phyloP scores from a whole-genome alignment of 225 moss, liverwort and hornwort species.

The Climacium dendroides region DNA sequence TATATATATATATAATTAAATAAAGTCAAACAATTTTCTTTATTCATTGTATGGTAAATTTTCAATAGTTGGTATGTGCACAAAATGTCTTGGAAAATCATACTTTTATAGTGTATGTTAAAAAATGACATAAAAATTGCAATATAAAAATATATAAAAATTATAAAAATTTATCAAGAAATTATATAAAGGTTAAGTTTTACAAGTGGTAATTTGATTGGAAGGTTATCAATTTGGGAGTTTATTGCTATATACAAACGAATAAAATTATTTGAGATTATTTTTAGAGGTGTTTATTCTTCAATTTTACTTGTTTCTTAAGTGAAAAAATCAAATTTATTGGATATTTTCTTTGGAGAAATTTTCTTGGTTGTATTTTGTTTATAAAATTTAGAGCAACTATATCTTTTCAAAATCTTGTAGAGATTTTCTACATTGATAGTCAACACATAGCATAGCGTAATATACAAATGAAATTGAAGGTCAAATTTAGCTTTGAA shows the following conservation, averaged over 20 bases:
- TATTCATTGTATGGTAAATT: accelerated
- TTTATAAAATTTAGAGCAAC: neutral
- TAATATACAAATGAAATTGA: neutral
- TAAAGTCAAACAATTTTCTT: neutral
- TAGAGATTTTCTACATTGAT: accelerated
- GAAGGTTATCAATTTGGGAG: neutral
- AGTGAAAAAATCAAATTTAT: neutral
- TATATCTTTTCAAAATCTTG: neutral
- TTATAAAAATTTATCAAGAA: neutral
- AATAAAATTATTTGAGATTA: neutral
- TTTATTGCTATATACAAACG: too few species aligned
- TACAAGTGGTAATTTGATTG: neutral
- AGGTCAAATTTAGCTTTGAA: accelerated
- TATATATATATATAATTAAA: too few species aligned
- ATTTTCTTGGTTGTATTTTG: accelerated
- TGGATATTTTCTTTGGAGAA: accelerated
- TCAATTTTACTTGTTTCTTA: accelerated
- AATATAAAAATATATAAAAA: too few species aligned
- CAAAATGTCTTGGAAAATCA: too few species aligned
- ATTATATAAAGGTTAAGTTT: neutral
- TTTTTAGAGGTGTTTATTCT: too few species aligned
- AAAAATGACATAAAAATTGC: too few species aligned
- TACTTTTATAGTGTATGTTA: neutral
- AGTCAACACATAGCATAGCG: neutral
- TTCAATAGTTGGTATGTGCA: neutral